Conservation (phyloP, 768 basidiomycete species). For the Boletus vermiculosoides region DNA sequence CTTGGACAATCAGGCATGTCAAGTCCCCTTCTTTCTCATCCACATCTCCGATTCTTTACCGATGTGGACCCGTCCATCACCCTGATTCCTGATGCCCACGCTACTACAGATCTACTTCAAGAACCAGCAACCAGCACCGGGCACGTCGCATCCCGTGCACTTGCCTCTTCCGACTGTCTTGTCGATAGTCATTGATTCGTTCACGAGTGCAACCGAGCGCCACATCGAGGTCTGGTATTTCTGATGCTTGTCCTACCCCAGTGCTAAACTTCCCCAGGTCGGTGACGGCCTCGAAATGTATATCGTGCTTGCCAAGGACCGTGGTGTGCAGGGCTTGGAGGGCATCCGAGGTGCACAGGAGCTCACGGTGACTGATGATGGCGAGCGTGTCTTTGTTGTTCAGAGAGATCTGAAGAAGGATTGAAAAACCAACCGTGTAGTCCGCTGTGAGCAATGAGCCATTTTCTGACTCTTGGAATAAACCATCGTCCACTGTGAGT, state of each 20-base stretch:
- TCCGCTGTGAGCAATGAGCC: background rate
- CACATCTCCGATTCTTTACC: slow-evolving; percentile 45
- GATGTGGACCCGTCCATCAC: slow-evolving; percentile 42
- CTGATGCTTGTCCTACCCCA: slow-evolving; percentile 2
- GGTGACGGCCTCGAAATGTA: slow-evolving; percentile 95
- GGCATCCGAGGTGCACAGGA: slow-evolving; percentile 59
- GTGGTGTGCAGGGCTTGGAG: slow-evolving; percentile 57
- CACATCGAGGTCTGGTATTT: slow-evolving; percentile 83
- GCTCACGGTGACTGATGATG: slow-evolving; percentile 55
- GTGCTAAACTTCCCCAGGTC: slow-evolving; percentile 50
- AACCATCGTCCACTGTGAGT: background rate
- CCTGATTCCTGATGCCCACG: slow-evolving; percentile 19
- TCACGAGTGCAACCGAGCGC: slow-evolving; percentile 95
- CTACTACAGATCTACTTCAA: slow-evolving; percentile 88
- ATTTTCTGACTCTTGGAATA: background rate
- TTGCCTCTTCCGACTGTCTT: slow-evolving; percentile 80
- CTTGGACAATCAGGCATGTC: slow-evolving; percentile 93
- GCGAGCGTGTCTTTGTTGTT: slow-evolving; percentile 75
- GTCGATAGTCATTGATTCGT: slow-evolving; percentile 89
- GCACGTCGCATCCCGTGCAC: slow-evolving; percentile 73
- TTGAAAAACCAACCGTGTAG: slow-evolving; percentile 31
- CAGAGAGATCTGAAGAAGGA: slow-evolving; percentile 83
- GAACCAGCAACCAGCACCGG: slow-evolving; percentile 81
- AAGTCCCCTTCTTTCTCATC: slow-evolving; percentile 8
- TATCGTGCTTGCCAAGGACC: slow-evolving; percentile 73